Percentiles rank a stretch among this genome's conserved stretches.
These are phyloP conservation scores for Globisporangium mamillatum DNA, from an alignment of 352 stramenopile genomes.

Conservation along the genomic window DNA sequence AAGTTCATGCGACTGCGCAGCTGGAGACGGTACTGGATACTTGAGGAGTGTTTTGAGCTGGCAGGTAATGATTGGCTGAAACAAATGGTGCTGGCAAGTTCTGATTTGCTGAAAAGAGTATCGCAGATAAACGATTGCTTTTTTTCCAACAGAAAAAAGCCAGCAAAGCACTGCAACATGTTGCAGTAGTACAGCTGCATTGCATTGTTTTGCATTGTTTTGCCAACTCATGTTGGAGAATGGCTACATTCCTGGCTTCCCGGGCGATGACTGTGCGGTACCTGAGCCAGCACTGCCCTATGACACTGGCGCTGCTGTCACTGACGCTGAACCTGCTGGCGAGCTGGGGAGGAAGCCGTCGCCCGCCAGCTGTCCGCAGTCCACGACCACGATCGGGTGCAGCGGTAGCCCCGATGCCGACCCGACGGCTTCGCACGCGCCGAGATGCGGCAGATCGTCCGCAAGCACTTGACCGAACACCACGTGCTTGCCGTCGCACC, in stretches of 20 bases:
- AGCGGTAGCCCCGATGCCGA: slow-evolving; percentile 48
- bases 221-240: neutral
- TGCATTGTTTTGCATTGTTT: neutral
- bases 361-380: slow-evolving; percentile 56
- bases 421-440: slow-evolving; percentile 42
- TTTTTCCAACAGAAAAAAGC: neutral
- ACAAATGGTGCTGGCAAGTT: slow-evolving; percentile 5
- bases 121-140: neutral
- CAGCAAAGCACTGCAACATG: neutral
- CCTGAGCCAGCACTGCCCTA: neutral
- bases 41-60: slow-evolving; percentile 36
- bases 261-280: neutral
- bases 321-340: slow-evolving; percentile 15
- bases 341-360: slow-evolving; percentile 32
- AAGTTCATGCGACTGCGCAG: neutral
- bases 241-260: neutral
- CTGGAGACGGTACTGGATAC: neutral
- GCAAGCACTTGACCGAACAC: slow-evolving; percentile 96
- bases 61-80: slow-evolving; percentile 49
- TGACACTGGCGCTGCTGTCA: neutral
- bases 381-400: slow-evolving; percentile 45
- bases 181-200: neutral
- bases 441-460: slow-evolving; percentile 57
- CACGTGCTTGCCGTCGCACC: slow-evolving; percentile 98
- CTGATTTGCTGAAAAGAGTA: neutral